These are phyloP conservation scores for Chaetomium sp. DNA, from an alignment of 2,329 filamentous ascomycete species.

Conservation along the genomic window DNA sequence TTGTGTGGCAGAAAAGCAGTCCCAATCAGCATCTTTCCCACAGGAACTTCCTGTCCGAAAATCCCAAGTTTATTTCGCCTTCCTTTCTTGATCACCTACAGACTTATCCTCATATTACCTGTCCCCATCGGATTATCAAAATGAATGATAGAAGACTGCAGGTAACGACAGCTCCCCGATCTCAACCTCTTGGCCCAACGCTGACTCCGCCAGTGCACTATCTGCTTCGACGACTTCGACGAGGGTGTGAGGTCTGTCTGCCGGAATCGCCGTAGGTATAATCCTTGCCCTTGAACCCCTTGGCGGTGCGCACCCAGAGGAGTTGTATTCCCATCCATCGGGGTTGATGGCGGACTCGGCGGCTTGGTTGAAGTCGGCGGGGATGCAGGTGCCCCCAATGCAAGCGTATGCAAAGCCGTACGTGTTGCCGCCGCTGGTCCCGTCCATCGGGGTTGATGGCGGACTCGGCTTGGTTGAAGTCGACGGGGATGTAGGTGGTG, in stretches of 20 bases:
- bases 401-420: too few species aligned
- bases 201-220: constrained; percentile 9
- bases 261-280: background rate
- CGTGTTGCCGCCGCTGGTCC: too few species aligned
- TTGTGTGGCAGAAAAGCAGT: background rate
- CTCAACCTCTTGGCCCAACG: background rate
- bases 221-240: constrained; percentile 14
- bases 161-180: background rate
- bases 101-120: background rate
- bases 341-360: too few species aligned
- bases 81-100: background rate
- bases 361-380: too few species aligned
- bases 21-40: background rate
- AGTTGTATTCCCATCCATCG: too few species aligned
- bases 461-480: too few species aligned
- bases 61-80: background rate
- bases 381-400: too few species aligned
- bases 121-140: background rate
- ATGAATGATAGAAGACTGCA: background rate
- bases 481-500: too few species aligned
- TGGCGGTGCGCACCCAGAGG: too few species aligned
- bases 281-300: background rate
- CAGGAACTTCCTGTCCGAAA: background rate
- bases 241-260: background rate
- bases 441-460: too few species aligned